Percentiles rank a stretch among this genome's conserved stretches.
These are phyloP conservation scores for Alopecurus myosuroides DNA, from an alignment of 176 grass and related monocot species.

Conservation along the genomic window DNA sequence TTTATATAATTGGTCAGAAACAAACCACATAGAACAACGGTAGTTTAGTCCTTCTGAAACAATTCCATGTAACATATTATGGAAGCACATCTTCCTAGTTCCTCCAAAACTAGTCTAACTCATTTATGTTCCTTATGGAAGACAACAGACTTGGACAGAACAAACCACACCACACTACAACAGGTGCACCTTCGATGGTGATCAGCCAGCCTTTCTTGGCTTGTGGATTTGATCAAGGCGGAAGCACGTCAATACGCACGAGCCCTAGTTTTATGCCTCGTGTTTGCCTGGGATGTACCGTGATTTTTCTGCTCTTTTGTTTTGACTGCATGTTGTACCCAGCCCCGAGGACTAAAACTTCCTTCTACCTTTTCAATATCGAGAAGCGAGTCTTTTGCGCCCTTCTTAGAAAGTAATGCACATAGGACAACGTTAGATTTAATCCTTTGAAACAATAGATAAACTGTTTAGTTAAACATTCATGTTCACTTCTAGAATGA, in stretches of 20 bases:
- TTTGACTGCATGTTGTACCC: neutral
- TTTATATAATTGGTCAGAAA: neutral
- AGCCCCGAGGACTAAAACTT: neutral
- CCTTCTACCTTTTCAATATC: neutral
- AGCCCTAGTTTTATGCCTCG: neutral
- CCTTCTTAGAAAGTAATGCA: neutral
- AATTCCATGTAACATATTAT: neutral
- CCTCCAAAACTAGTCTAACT: constrained; percentile 12
- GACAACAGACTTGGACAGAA: neutral
- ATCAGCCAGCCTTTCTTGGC: neutral
- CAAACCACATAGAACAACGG: neutral
- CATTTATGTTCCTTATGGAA: neutral
- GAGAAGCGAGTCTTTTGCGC: neutral
- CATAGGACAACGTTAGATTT: neutral
- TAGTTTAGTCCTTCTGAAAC: neutral
- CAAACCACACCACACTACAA: neutral
- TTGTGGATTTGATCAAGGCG: neutral
- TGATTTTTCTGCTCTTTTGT: neutral
- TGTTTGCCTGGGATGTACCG: neutral
- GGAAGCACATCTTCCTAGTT: neutral
- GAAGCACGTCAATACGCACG: neutral
- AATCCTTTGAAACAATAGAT: neutral
- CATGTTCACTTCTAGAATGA: neutral
- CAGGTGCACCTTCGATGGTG: neutral
- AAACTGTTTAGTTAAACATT: neutral